Evolutionary conservation across 495 filamentous ascomycete genomes (phyloP), one percentile per base, ranked within the genome.

Genomic region (Trichoderma asperelloides): DNA sequence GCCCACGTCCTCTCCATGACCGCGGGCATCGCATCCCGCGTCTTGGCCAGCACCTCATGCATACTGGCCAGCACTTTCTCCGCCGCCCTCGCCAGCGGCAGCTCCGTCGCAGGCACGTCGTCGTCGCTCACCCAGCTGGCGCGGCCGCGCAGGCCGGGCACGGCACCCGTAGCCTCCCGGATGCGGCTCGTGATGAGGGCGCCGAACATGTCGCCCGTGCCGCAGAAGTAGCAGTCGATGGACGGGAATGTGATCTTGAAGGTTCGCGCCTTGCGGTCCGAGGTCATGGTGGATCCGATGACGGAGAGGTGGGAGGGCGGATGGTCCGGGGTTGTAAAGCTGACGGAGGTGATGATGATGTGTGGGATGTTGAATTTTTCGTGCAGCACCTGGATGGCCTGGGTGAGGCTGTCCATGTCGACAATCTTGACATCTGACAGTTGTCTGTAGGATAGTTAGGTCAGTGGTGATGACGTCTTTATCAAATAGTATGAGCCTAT

Each of bases 141-240:
- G 49, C 74, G 81, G 15, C 72, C 75, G 63, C 76, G 75, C 28
- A 92, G 72, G 0, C 76, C 80, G 1, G 65, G 51, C 0, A 64
- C 70, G 45, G 65, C 70, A 27, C 71, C 72, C 18, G 89, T 87
- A 6, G 90, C 91, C 80, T 97, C 92, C 69, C 94, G 87, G 66
- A 98, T 85, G n/a, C 95, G 88, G 28, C 91, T 91, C 2, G 96
- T 84, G 63, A 88, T 94, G 65, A 97, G 79, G 27, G 96, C 93
- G 49, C 95, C 92, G 75, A 98, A 97, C 93, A 98, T 97, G 79
- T 98, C 95, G 16, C 95, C 95, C 1, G 95, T 97, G 30, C 95
- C 95, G 73, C 88, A 92, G 77, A 97, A 98, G 81, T 92, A 96
- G 76, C 90, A 90, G 72, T 96, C 89, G 65, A 98, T 87, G 6